Evolutionary conservation across 2,329 filamentous ascomycete genomes (phyloP), one percentile per base, ranked within the genome.

Genomic region (Aspergillus awamori): DNA sequence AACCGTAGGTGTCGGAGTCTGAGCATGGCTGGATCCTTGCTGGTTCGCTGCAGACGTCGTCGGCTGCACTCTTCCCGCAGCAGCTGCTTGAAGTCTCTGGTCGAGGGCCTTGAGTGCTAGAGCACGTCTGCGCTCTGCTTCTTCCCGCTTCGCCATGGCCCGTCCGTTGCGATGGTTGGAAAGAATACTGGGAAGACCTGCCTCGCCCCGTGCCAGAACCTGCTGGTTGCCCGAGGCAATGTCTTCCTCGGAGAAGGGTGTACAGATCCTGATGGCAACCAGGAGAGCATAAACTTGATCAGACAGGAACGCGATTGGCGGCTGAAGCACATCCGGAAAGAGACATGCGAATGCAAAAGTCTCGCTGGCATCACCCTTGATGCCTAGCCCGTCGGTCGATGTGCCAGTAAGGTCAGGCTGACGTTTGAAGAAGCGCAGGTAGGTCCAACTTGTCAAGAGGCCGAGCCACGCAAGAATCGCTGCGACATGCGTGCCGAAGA

Each of bases 301-400:
- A 10, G 90, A 85, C n/a, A 96, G 74, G 8, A 87, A 84, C 15
- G 89, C 86, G 45, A 98, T 84, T 13, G 91, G 81, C 0, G 92
- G 90, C 74, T 97, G 94, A 45, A 91, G 81, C 3, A 89, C 87
- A 53, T 90, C 90, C 0, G 95, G 95, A 80, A 98, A 98, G 82
- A 99, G 97, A 70, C 95, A 92, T 66, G 93, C 89, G 75, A 99
- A 96, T 7, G 93, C 90, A 74, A 99, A 99, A 0, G 93, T 97
- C 77, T 99, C 95, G 76, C 91, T 96, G 38, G 95, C 92, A 76
- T 99, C 95, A 64, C 95, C 95, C 65, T 89, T 90, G 68, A 96
- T 86, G 8, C 81, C 79, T 7, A 78, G 75, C 56, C 83, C 81
- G 53, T 82, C 82, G 7, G 83, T 86, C 4, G 81, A 80, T 2